Evolutionary conservation across 169 alveolate species (phyloP), one percentile per base, ranked within the genome.

Genomic region (Fabrea salina): DNA sequence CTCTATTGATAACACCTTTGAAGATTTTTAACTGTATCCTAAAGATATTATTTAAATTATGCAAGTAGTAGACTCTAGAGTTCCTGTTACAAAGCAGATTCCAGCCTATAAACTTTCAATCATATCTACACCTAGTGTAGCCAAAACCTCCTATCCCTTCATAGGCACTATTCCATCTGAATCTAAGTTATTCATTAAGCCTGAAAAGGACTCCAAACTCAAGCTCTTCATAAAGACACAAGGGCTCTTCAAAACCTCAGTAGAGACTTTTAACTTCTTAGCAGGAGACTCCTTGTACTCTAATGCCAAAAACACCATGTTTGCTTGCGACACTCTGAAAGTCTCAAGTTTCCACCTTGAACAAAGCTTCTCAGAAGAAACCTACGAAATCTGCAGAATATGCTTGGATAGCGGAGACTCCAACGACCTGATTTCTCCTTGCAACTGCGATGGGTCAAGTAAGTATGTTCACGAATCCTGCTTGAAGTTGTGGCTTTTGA

Each of bases 401-500:
- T 72, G 80, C 50, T 19, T 72, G 7, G 80, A 72, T 22, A 13
- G 25, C 19, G 40, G 33, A 8, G n/a, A 50, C 7, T 7, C n/a
- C 7, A 27, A 22, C 11, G 58, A 44, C n/a, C 71, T 96, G 27
- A 89, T 96, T 3, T 83, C 96, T 44, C 98, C 98, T 5, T 96
- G 99, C 82, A 95, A 92, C 50, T 96, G 99, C 90, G 83, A 93
- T 39, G 99, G 99, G 2, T 89, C 98, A 25, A 93, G 95, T 72
- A 95, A 95, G 79, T 95, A 88, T 79, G 98, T 98, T 27, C 99
- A 98, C 89, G 86, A 95, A 39, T 93, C 93, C 50, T 98, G 99
- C 83, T 32, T 72, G 44, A 32, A 72, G 33, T 13, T 50, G 49
- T 72, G 80, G 49, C 71, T 67, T 27, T 37, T 75, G 33, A 39